Conservation (phyloP, 2,329 filamentous ascomycete genomes). For the Botrytis sinoallii region DNA sequence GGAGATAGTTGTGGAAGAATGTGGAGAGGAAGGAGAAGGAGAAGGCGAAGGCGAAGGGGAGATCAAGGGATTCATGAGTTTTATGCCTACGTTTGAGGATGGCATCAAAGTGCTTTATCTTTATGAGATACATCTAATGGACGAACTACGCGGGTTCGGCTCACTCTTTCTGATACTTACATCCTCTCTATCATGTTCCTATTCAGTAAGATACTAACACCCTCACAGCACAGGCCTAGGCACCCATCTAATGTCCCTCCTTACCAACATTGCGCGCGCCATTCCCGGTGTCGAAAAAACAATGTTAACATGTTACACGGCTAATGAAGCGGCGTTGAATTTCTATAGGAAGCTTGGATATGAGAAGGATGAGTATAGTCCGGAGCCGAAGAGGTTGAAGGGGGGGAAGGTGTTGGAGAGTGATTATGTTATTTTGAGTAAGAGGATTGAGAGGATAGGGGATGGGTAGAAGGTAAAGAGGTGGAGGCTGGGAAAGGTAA, state of each 20-base stretch:
- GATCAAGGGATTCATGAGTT: conserved; percentile 58
- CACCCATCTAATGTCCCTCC: conserved; percentile 54
- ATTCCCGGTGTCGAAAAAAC: conserved; percentile 58
- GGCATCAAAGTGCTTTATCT: conserved; percentile 67
- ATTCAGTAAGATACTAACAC: conserved; percentile 2
- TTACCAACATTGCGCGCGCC: conserved; percentile 51
- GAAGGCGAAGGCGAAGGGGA: conserved; percentile 28
- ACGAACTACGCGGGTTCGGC: conserved; percentile 52
- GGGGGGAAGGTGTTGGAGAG: conserved; percentile 52
- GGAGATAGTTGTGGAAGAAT: not conserved
- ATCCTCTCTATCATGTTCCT: not conserved
- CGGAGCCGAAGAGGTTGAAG: conserved; percentile 50
- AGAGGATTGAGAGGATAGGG: conserved; percentile 26
- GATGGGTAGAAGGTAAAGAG: not conserved
- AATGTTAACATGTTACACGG: conserved; percentile 71
- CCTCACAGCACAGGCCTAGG: conserved; percentile 59
- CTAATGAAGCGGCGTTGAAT: conserved; percentile 53
- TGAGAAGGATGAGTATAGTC: conserved; percentile 53
- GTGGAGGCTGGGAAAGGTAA: not conserved
- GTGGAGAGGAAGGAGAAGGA: conserved; percentile 9
- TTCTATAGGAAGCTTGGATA: conserved; percentile 65
- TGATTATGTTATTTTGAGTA: conserved; percentile 61
- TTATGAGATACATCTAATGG: conserved; percentile 71
- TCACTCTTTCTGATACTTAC: not conserved
- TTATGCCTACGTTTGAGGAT: conserved; percentile 70